Evolutionary conservation across 106 monocot genomes (phyloP).

Genomic region (Dioscorea alata): DNA sequence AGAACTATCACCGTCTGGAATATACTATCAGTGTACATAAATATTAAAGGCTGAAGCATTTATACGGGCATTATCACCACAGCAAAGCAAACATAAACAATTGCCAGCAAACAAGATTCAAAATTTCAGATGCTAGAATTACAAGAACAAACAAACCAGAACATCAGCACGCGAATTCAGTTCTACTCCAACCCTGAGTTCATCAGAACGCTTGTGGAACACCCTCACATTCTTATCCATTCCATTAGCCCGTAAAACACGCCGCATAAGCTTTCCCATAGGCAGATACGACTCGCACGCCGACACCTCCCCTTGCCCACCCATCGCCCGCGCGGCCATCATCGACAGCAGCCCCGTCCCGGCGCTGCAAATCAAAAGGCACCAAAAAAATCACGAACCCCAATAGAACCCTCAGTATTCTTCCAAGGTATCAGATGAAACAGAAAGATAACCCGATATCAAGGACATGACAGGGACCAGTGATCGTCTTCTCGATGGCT

Average conservation of each 20-base stretch:
- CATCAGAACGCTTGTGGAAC: constrained; percentile 82
- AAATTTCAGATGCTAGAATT: neutral
- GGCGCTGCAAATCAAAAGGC: constrained; percentile 36
- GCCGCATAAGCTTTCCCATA: constrained; percentile 87
- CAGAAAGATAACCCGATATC: constrained; percentile 67
- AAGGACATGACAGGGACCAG: constrained; percentile 66
- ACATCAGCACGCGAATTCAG: constrained; percentile 66
- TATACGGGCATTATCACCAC: neutral
- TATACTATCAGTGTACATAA: no score
- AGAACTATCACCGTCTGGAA: no score
- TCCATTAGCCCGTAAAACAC: constrained; percentile 57
- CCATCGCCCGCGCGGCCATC: constrained; percentile 84
- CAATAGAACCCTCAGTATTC: neutral
- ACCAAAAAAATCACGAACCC: neutral
- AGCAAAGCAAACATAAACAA: neutral
- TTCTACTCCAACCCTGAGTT: constrained; percentile 64
- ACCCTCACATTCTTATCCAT: constrained; percentile 69
- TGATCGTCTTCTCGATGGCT: constrained; percentile 74
- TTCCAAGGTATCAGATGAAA: neutral
- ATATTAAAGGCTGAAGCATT: neutral
- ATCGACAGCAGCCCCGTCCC: constrained; percentile 95
- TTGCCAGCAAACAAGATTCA: neutral
- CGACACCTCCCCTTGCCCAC: constrained; percentile 36
- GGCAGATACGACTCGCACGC: constrained; percentile 95
- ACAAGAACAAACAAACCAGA: constrained; percentile 34